Base-by-base conservation (phyloP, 768 basidiomycete species). In the Tulasnella sp. region DNA sequence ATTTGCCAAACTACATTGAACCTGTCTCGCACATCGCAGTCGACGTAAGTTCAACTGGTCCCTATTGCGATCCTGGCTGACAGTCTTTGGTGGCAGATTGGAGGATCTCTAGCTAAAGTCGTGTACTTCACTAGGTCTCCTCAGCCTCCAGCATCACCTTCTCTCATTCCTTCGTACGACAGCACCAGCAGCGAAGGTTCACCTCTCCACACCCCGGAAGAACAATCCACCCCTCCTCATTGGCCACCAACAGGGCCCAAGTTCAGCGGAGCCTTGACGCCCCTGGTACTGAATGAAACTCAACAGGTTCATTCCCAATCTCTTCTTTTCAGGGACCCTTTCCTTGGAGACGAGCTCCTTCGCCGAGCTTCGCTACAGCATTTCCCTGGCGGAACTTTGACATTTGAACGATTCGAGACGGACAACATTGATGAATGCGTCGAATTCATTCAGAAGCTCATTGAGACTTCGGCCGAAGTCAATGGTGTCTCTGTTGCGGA, bases 71-170 rank as follows among this genome's bases (percentile, higher is more conserved):
- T 39, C 37, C 35, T 44, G 41, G 25, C 49, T 22, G 48, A 34
- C 53, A 19, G 25, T n/a, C 15, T 22, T 20, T 15, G 32, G 44
- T 22, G 15, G 10, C 66, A 96, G 92, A 83, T 98, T 63, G 95
- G 95, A 24, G 95, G 95, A 37, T 95, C 92, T 10, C 70, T 99
- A 12, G 93, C 92, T 55, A 99, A 99, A 66, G 87, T 99, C 45
- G 89, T 95, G 59, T 99, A 96, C 69, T 98, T 98, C 66, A 96
- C 93, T 39, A 83, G 95, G 43, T 90, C 91, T 6, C 81, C 85
- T 3, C 81, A 85, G 49, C 83, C 83, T 3, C 82, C 83, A n/a
- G 71, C 78, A 27, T 83, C 87, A 5, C 83, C 87, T 5, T 79
- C 82, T 10, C 62, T 79, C 35, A 63, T 53, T 34, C 29, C 43